Percentiles rank a stretch among this genome's conserved stretches.
phyloP scores from a whole-genome alignment of 176 grass and related monocot species.

The Oryza officinalis region DNA sequence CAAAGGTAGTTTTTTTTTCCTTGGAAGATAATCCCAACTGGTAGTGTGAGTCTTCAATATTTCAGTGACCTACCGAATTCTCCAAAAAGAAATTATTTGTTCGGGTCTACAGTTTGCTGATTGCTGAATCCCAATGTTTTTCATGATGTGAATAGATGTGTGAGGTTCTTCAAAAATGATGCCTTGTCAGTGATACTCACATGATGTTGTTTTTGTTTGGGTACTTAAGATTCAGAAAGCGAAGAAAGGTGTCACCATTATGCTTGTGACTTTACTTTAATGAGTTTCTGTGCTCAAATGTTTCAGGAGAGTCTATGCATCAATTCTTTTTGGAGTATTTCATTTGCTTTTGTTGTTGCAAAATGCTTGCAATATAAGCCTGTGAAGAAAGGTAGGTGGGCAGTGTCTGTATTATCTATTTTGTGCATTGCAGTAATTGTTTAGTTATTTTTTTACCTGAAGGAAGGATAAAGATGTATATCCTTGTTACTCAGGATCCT shows the following conservation, averaged over 20 bases:
- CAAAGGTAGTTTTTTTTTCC: constrained; percentile 46
- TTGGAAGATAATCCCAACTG: background rate
- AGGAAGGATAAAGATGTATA: background rate
- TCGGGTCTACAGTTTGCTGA: background rate
- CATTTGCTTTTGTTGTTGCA: constrained; percentile 39
- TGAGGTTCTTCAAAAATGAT: background rate
- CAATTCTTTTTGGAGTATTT: constrained; percentile 61
- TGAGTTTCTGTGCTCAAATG: constrained; percentile 11
- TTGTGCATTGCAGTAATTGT: background rate
- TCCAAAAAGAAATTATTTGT: background rate
- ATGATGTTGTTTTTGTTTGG: background rate
- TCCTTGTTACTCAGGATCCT: background rate
- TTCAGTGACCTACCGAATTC: background rate
- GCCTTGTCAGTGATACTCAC: background rate
- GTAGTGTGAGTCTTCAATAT: background rate
- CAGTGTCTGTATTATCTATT: background rate
- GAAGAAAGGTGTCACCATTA: background rate
- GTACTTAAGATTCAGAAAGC: background rate
- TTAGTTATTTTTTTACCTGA: background rate
- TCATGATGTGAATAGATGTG: background rate
- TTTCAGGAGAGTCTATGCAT: constrained; percentile 57
- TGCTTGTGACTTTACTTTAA: background rate
- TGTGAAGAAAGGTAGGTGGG: constrained; percentile 70
- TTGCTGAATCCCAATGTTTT: background rate
- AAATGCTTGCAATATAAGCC: constrained; percentile 59